Conservation (phyloP, 768 basidiomycete genomes). For the Pleurotus eryngii region DNA sequence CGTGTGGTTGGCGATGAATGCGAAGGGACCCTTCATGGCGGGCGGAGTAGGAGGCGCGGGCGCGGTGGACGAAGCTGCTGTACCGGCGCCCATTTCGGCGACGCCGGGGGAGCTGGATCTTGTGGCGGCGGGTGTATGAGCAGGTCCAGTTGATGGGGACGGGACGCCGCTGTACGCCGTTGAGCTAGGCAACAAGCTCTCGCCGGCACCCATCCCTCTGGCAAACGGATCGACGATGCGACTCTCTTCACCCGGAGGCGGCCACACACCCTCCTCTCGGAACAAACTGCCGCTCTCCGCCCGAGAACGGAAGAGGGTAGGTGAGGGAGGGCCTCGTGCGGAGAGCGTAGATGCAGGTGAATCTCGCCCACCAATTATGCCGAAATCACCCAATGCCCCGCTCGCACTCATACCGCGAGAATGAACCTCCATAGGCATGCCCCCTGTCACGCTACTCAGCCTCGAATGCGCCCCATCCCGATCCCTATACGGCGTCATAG, state of each 20-base stretch:
- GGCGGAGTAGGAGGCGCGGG: not conserved
- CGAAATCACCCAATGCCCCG: not conserved
- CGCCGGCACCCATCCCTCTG: slow-evolving; percentile 6
- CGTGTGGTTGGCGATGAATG: not conserved
- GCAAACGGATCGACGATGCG: slow-evolving; percentile 38
- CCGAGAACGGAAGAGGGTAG: slow-evolving; percentile 34
- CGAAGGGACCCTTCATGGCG: not conserved
- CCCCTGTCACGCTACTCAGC: not conserved
- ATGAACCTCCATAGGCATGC: not conserved
- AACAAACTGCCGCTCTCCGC: slow-evolving; percentile 46
- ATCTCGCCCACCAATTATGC: not conserved
- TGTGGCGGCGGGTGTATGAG: not conserved
- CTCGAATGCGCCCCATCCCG: not conserved
- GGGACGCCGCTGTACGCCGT: not conserved
- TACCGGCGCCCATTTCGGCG: too few relatives aligned
- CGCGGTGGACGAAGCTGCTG: not conserved
- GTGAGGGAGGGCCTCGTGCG: slow-evolving; percentile 15
- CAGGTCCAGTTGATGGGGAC: not conserved
- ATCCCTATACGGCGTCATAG: slow-evolving; percentile 1
- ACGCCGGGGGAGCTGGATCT: not conserved
- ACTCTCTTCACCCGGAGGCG: slow-evolving; percentile 31
- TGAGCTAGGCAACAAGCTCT: slow-evolving; percentile 2
- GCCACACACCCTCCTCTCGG: slow-evolving; percentile 42
- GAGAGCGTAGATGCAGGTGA: not conserved
- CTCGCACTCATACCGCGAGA: not conserved